These are phyloP conservation scores for Nakazawaea ishiwadae DNA, from an alignment of 805 yeast species.

Conservation along the genomic window DNA sequence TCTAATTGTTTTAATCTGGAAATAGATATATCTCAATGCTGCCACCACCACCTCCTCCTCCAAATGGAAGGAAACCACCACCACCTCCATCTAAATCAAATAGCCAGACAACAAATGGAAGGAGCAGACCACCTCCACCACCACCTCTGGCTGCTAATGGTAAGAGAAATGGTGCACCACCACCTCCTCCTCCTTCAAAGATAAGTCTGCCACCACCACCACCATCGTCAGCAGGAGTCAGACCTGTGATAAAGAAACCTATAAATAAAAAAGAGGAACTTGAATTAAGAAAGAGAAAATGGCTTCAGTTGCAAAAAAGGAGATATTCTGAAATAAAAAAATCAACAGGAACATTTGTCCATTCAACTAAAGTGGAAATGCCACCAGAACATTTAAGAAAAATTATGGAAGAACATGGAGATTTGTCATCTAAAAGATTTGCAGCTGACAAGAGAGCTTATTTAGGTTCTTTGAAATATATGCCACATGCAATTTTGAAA, in stretches of 20 bases:
- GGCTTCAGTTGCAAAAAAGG: conserved; percentile 61
- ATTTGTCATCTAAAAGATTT: conserved; percentile 72
- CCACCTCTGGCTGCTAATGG: conserved; percentile 21
- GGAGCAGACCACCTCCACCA: conserved; percentile 29
- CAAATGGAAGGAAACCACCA: conserved; percentile 18
- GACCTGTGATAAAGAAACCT: conserved; percentile 8
- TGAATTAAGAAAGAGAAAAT: conserved; percentile 43
- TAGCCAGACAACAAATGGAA: too few species aligned
- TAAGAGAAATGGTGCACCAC: neutral
- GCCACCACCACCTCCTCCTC: conserved; percentile 25
- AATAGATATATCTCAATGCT: conserved; percentile 4
- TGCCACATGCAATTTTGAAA: conserved; percentile 94
- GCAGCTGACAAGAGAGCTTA: conserved; percentile 84
- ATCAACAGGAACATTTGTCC: conserved; percentile 42
- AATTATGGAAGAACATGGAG: conserved; percentile 79
- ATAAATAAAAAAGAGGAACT: conserved; percentile 21
- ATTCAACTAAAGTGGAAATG: conserved; percentile 69
- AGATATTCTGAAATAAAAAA: conserved; percentile 38
- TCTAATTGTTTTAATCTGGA: neutral
- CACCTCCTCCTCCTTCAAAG: conserved; percentile 29
- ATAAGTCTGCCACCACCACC: conserved; percentile 17
- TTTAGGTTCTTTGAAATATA: conserved; percentile 84
- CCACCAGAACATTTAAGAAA: conserved; percentile 92
- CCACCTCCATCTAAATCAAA: conserved; percentile 25
- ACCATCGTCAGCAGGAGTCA: conserved; percentile 23